phyloP scores from a whole-genome alignment of 2,329 filamentous ascomycete species.

The Aphanoascus verrucosus region DNA sequence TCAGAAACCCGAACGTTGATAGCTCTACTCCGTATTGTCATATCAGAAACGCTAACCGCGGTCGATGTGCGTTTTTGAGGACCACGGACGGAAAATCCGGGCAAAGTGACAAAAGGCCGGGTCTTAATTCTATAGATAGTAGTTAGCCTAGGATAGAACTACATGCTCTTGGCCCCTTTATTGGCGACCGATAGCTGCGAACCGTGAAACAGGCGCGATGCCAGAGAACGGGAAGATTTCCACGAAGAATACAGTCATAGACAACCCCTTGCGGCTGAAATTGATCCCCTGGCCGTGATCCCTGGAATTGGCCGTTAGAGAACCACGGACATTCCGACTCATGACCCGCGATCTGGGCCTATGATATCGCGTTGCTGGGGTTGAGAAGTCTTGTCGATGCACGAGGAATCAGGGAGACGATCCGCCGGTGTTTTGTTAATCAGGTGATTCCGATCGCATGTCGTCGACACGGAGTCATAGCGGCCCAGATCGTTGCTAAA shows the following conservation, averaged over 20 bases:
- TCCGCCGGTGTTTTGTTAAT: conserved; percentile 5
- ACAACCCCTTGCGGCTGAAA: too few species aligned
- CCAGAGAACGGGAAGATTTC: background rate
- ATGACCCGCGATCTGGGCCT: background rate
- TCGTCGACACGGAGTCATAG: background rate
- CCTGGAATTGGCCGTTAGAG: background rate
- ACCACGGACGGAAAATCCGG: too few species aligned
- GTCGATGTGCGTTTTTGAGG: too few species aligned
- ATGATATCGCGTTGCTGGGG: background rate
- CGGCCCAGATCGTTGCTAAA: background rate
- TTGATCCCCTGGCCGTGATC: background rate
- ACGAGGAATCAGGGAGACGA: background rate
- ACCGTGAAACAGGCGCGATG: background rate
- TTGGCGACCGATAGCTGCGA: background rate
- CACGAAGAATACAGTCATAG: background rate
- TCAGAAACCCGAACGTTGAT: too few species aligned
- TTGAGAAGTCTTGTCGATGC: background rate
- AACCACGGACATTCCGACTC: background rate
- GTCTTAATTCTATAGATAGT: too few species aligned
- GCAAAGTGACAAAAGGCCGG: too few species aligned
- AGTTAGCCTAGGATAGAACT: too few species aligned
- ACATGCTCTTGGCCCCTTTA: background rate
- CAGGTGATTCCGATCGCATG: conserved; percentile 6
- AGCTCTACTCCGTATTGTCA: too few species aligned
- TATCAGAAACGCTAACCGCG: too few species aligned